Evolutionary conservation across 176 grass and related monocot genomes (phyloP).

Genomic region (Eleusine indica): DNA sequence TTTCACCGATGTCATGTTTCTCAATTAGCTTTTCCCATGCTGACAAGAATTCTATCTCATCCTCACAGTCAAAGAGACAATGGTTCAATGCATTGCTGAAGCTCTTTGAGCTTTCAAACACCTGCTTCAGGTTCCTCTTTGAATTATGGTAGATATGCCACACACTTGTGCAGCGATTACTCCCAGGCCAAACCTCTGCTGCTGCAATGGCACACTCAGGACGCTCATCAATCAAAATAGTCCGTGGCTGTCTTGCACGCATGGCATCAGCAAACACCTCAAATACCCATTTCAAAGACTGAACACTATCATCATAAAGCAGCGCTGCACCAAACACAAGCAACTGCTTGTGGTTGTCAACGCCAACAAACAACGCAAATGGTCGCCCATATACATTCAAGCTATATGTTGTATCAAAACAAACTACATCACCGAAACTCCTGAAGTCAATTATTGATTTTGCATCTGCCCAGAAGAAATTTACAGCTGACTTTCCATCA

Average conservation of each 20-base stretch:
- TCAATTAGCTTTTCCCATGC: conserved; percentile 74
- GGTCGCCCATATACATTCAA: conserved; percentile 74
- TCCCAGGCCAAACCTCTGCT: conserved; percentile 66
- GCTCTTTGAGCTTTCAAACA: conserved; percentile 75
- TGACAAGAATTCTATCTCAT: conserved; percentile 71
- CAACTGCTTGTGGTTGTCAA: conserved; percentile 70
- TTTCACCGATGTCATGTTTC: conserved; percentile 64
- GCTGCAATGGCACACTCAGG: conserved; percentile 55
- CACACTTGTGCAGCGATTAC: conserved; percentile 50
- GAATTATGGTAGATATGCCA: conserved; percentile 89
- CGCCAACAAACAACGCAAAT: conserved; percentile 68
- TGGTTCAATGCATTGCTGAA: conserved; percentile 76
- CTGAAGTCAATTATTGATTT: conserved; percentile 79
- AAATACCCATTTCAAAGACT: conserved; percentile 77
- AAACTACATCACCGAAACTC: conserved; percentile 84
- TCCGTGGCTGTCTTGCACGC: conserved; percentile 61
- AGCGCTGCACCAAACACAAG: conserved; percentile 76
- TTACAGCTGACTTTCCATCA: conserved; percentile 54
- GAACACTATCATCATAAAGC: conserved; percentile 69
- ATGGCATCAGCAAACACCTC: conserved; percentile 70
- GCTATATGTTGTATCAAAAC: conserved; percentile 80
- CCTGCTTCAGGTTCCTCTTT: conserved; percentile 62
- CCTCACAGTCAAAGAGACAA: conserved; percentile 83
- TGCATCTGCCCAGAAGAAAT: conserved; percentile 92
- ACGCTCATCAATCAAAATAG: conserved; percentile 61